phyloP scores from a whole-genome alignment of 1,284 basidiomycete genomes.

The Moesziomyces parantarcticus region DNA sequence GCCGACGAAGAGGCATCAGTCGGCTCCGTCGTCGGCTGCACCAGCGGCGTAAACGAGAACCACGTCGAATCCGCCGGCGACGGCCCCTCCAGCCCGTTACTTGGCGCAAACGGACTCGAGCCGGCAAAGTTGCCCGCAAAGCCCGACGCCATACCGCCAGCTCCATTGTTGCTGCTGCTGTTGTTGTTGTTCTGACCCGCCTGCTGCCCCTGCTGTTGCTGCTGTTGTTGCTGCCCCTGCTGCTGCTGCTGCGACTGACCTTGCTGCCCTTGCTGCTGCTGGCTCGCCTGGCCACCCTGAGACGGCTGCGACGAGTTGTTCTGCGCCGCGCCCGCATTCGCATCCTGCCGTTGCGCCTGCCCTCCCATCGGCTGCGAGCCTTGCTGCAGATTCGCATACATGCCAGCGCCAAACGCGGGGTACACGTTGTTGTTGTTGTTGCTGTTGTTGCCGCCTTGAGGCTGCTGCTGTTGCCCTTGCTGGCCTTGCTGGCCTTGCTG shows the following conservation, averaged over 20 bases:
- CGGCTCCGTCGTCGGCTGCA: constrained; percentile 17
- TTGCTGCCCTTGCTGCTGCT: constrained; percentile 8
- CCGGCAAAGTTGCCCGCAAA: constrained; percentile 12
- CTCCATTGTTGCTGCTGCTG: constrained; percentile 11
- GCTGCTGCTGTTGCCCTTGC: constrained; percentile 18
- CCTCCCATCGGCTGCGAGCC: constrained; percentile 4
- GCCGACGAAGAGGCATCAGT: constrained; percentile 24
- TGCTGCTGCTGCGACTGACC: constrained; percentile 6
- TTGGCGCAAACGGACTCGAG: constrained; percentile 29
- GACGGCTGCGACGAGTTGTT: constrained; percentile 14
- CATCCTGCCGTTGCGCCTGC: constrained; percentile 24
- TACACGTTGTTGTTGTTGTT: neutral
- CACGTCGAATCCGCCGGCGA: constrained; percentile 56
- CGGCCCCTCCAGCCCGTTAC: constrained; percentile 39
- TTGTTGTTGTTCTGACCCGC: constrained; percentile 4
- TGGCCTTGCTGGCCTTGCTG: constrained; percentile 14
- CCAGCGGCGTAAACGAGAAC: constrained; percentile 52
- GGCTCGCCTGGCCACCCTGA: constrained; percentile 4
- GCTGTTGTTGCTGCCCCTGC: constrained; percentile 5
- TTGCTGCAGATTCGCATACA: neutral
- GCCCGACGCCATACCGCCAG: constrained; percentile 10
- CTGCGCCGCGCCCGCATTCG: constrained; percentile 11
- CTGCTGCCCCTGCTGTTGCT: constrained; percentile 2
- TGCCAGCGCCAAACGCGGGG: neutral
- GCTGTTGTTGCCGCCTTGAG: neutral